Base-by-base conservation (phyloP, 2,329 filamentous ascomycete genomes). In the Dactylellina leptospora region DNA sequence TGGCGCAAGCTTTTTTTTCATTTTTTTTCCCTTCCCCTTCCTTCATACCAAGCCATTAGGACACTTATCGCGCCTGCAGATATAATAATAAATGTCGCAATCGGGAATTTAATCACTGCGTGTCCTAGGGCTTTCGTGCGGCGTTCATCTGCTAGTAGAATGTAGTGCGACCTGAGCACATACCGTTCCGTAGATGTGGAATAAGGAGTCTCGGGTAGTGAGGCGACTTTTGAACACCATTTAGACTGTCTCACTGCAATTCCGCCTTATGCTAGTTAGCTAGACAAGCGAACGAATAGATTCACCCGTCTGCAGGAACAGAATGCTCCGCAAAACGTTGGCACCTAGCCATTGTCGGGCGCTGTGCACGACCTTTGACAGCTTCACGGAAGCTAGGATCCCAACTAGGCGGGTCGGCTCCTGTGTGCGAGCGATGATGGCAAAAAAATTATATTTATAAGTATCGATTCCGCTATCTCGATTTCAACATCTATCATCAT, bases 61-160 rank as follows among this genome's bases (percentile, higher is more conserved):
- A 58, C n/a, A n/a, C 66, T 63, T 71, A 71, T 55, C 64, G 45
- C 20, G 53, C 9, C 47, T 71, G 66, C 51, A 58, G 18, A 30
- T 53, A 25, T 71, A 68, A 71, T 71, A 71, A 58, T 55, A 71
- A 33, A 63, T 63, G 51, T 71, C 66, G 66, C 66, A 71, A 62
- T 71, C 66, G 66, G 64, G 56, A 50, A 71, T 55, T 55, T 62
- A 50, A 70, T 55, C 28, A 28, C 36, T 40, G 27, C 56, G 44
- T 58, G 53, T 55, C 50, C 64, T 70, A 53, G 56, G 22, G 23
- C 25, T 23, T 28, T 58, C 23, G 60, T 44, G 45, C 16, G 44
- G 51, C 51, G 30, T 55, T 40, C 61, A 40, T 40, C 16, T n/a
- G 3, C 36, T 33, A n/a, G 27, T 58, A n/a, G n/a, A n/a, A n/a